Evolutionary conservation across 2,329 filamentous ascomycete genomes (phyloP), one percentile per base, ranked within the genome.

Genomic region (Paracoccidioides lutzii): DNA sequence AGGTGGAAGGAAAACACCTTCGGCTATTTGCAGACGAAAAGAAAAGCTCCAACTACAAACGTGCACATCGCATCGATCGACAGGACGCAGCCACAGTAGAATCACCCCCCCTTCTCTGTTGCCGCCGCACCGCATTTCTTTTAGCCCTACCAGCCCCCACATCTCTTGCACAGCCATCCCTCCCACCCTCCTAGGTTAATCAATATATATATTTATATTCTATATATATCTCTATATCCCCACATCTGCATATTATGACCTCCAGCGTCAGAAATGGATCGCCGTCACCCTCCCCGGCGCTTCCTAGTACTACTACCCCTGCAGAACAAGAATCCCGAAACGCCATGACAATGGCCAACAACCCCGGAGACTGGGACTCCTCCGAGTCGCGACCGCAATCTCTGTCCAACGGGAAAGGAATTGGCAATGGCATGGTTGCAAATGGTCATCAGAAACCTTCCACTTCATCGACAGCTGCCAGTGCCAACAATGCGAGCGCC

Each of bases 371-470:
- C 67, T 74, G 63, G 37, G 65, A 65, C 67, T 74, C 60, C 76
- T 76, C 60, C 70, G 75, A 65, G 44, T 60, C 63, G 68, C 71
- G 69, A 66, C 68, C 71, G 68, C 71, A 69, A 66, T 68, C 71
- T 55, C 72, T 75, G 59, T 65, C 67, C 46, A 70, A 73, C 63
- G 73, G 76, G 60, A 73, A 76, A 60, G 73, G 71, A 60, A 62
- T 68, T 59, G 73, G 72, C 57, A 76, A 68, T 59, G 73, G 72
- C 57, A 76, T 80, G 64, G 70, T 75, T 57, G 83, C 83, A 73
- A 87, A 85, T 73, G 85, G 72, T 78, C 83, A 22, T 22, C 22
- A 69, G 79, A 88, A 74, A 61, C 41, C 59, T 33, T 46, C 59
- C 44, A 58, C 63, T 9, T 30, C 43, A 14, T 22, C 22, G 3